Conservation (phyloP, 106 monocot genomes). For the Gastrodia elata region DNA sequence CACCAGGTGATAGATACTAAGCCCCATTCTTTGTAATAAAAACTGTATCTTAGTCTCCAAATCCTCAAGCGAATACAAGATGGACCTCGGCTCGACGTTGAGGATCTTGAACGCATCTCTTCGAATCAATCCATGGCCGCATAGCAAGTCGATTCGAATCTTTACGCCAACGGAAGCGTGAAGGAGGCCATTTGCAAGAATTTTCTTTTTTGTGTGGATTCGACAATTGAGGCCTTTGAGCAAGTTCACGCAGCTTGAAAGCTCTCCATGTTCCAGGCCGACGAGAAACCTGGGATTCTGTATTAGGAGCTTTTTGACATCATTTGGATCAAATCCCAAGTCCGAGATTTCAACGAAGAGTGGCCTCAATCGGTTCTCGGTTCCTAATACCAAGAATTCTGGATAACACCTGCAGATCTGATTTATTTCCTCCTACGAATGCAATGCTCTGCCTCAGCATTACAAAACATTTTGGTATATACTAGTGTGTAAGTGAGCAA, state of each 20-base stretch:
- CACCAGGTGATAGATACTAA: conserved; percentile 38
- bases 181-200: conserved; percentile 37
- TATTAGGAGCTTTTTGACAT: conserved; percentile 27
- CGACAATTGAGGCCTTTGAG: conserved; percentile 63
- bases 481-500: too few relatives aligned
- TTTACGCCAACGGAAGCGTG: conserved; percentile 41
- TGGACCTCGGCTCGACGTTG: conserved; percentile 56
- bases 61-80: conserved; percentile 52
- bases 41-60: conserved; percentile 75
- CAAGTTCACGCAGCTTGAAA: conserved; percentile 37
- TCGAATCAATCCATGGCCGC: conserved; percentile 51
- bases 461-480: too few relatives aligned
- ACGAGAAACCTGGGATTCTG: conserved; percentile 38
- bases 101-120: conserved; percentile 71
- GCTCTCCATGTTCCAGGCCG: conserved; percentile 56
- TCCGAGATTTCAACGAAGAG: conserved; percentile 47
- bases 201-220: conserved; percentile 39
- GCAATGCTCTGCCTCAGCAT: too few relatives aligned
- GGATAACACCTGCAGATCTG: conserved; percentile 30
- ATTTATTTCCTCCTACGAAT: conserved; percentile 35
- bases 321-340: conserved; percentile 24
- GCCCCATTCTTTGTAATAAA: conserved; percentile 36
- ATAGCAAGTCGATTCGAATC: conserved; percentile 55
- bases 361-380: conserved; percentile 34
- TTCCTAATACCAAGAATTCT: conserved; percentile 17